phyloP scores from a whole-genome alignment of 163 green algal species.

The Scenedesmus sp. region DNA sequence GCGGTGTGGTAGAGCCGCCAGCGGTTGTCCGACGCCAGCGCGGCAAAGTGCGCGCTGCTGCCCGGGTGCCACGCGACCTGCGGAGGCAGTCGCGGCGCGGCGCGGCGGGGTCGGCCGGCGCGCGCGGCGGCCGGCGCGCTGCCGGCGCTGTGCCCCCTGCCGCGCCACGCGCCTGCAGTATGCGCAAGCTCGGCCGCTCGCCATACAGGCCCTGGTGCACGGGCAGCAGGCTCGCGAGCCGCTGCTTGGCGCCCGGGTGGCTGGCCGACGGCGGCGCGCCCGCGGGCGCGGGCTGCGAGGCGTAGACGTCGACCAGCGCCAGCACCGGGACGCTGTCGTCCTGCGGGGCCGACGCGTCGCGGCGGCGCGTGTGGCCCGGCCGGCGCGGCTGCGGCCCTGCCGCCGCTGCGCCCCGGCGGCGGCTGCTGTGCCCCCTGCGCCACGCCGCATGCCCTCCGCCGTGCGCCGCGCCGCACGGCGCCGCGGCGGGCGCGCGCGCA shows the following conservation, averaged over 20 bases:
- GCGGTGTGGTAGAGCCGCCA: slow-evolving; percentile 55
- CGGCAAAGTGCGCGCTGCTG: slow-evolving; percentile 54
- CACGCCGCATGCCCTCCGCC: not conserved
- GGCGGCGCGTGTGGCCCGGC: too few species aligned
- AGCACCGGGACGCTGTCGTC: slow-evolving; percentile 46
- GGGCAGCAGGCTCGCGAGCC: slow-evolving; percentile 33
- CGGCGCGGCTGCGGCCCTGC: not conserved
- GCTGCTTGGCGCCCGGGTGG: slow-evolving; percentile 17
- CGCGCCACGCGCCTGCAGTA: slow-evolving; percentile 50
- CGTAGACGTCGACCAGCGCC: slow-evolving; percentile 59
- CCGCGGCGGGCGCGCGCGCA: not conserved
- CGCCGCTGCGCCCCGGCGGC: not conserved
- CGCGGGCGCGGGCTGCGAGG: slow-evolving; percentile 7
- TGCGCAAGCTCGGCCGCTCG: slow-evolving; percentile 47
- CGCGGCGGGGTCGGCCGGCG: too few species aligned
- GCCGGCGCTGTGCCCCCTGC: too few species aligned
- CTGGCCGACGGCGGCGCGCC: slow-evolving; percentile 13
- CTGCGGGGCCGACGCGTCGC: too few species aligned
- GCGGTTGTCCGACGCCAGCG: slow-evolving; percentile 56
- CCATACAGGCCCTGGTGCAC: slow-evolving; percentile 55
- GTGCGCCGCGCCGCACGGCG: not conserved
- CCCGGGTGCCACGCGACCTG: slow-evolving; percentile 59
- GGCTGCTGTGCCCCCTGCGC: not conserved
- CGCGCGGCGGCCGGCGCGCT: too few species aligned
- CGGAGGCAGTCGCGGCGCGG: too few species aligned